These are phyloP conservation scores for Phytopythium chamaehyphon DNA, from an alignment of 352 stramenopile genomes.

Conservation along the genomic window DNA sequence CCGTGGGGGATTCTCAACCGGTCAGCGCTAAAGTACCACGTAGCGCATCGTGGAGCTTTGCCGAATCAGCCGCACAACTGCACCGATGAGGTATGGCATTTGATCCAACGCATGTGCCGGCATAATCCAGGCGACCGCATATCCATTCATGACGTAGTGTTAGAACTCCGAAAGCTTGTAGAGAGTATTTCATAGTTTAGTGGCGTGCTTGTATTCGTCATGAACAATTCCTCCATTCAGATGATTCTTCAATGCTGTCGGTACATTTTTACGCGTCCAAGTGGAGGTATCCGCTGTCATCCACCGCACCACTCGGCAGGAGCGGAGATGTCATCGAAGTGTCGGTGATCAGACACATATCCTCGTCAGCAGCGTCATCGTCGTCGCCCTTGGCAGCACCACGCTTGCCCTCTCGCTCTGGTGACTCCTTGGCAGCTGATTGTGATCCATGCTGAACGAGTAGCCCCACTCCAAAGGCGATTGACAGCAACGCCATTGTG, in stretches of 20 bases:
- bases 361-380: conserved; percentile 39
- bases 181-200: conserved; percentile 7
- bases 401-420: conserved; percentile 9
- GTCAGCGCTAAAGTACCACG: no score
- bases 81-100: no score
- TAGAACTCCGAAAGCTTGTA: neutral
- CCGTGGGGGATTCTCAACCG: no score
- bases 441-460: conserved; percentile 67
- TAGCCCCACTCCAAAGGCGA: conserved; percentile 59
- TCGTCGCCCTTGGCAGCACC: conserved; percentile 18
- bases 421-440: neutral
- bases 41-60: no score
- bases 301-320: conserved; percentile 31
- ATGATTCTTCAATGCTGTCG: neutral
- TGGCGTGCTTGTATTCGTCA: no score
- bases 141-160: neutral
- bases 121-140: no score
- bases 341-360: conserved; percentile 54
- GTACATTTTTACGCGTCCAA: conserved; percentile 21
- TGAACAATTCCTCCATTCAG: no score
- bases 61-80: no score
- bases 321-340: conserved; percentile 64
- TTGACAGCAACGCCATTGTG: conserved; percentile 62
- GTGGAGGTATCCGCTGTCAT: conserved; percentile 55
- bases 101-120: no score